Evolutionary conservation across 805 yeast species (phyloP).

Genomic region (Starmera amethionina): DNA sequence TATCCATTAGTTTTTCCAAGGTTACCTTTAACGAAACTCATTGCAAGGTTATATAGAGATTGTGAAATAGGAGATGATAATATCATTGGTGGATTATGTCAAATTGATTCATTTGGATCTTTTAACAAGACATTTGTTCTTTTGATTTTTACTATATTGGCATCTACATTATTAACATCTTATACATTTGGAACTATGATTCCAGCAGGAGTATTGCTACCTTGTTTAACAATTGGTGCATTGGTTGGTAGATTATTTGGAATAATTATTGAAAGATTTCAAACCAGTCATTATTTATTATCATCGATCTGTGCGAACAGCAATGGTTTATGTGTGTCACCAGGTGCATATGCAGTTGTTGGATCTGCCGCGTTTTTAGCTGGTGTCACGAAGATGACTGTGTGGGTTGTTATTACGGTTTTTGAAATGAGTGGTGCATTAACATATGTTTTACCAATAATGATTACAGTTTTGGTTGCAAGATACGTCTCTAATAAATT

Average conservation of each 20-base stretch:
- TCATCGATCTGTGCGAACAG: constrained; percentile 32
- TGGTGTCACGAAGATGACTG: constrained; percentile 73
- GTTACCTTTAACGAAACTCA: constrained; percentile 43
- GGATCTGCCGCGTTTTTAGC: constrained; percentile 81
- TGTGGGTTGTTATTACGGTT: constrained; percentile 69
- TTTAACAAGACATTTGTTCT: constrained; percentile 4
- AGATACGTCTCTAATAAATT: constrained; percentile 63
- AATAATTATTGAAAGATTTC: constrained; percentile 37
- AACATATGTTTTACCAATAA: constrained; percentile 73
- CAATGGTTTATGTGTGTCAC: constrained; percentile 52
- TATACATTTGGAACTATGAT: constrained; percentile 61
- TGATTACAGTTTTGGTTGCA: constrained; percentile 72
- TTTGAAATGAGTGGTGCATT: constrained; percentile 85
- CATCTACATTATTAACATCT: constrained; percentile 52
- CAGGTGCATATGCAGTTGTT: constrained; percentile 81
- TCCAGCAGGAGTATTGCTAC: constrained; percentile 62
- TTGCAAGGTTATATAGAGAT: constrained; percentile 60
- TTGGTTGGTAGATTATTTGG: constrained; percentile 49
- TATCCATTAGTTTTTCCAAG: constrained; percentile 47
- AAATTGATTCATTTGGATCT: constrained; percentile 2
- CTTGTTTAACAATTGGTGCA: constrained; percentile 55
- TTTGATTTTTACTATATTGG: constrained; percentile 18
- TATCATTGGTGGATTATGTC: constrained; percentile 19
- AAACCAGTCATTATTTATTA: constrained; percentile 25
- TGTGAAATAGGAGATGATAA: constrained; percentile 29